A percentile compares a stretch with the other conserved stretches of the same genome.
Conservation (phyloP, 176 grass and related monocot species). For the Alloteropsis semialata region DNA sequence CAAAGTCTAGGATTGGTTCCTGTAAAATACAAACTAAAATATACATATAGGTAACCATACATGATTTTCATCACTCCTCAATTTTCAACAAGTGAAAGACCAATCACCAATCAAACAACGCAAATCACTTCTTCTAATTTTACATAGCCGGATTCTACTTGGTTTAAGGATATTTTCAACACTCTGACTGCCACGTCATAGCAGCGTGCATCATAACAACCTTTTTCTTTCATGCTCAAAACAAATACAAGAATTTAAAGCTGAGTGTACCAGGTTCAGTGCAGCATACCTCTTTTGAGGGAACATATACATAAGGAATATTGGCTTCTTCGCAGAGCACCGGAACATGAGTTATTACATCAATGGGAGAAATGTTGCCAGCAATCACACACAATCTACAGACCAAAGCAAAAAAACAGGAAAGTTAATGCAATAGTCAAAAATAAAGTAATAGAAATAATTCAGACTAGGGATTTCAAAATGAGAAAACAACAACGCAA, state of each 20-base stretch:
- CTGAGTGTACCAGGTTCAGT: background rate
- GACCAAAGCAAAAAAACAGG: background rate
- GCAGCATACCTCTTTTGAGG: constrained; percentile 63
- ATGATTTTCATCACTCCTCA: background rate
- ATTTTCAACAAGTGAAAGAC: background rate
- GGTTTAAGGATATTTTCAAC: background rate
- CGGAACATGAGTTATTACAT: constrained; percentile 87
- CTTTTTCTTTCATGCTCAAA: background rate
- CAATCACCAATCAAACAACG: background rate
- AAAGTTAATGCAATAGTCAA: background rate
- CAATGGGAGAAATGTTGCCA: constrained; percentile 97
- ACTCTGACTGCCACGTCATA: background rate
- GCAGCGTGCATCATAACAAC: background rate
- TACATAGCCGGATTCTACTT: background rate
- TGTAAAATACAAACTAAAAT: background rate
- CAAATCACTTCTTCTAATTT: background rate
- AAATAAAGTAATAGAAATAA: background rate
- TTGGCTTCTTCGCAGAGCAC: constrained; percentile 77
- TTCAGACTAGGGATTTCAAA: background rate
- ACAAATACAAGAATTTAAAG: constrained; percentile 4
- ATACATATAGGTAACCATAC: background rate
- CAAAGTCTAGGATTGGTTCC: background rate
- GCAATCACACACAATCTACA: constrained; percentile 83
- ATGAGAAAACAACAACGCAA: background rate
- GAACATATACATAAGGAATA: constrained; percentile 80